Evolutionary conservation across 441 rosid species (phyloP).

Genomic region (Eruca vesicaria): DNA sequence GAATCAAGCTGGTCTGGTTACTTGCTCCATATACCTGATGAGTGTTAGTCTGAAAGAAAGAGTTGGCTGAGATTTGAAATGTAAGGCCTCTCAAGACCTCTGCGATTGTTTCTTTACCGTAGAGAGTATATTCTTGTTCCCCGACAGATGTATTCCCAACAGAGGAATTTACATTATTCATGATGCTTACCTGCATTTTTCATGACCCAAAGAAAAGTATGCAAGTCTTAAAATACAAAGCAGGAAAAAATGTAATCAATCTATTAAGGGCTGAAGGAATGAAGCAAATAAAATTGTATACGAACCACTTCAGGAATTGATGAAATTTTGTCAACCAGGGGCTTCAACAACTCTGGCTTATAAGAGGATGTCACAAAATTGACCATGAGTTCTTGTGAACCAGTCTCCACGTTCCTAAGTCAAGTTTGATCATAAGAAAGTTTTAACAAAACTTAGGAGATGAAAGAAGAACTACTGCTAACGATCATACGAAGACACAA

Average conservation of each 20-base stretch:
- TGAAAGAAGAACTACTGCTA: not conserved
- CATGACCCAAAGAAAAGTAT: slow-evolving; percentile 10
- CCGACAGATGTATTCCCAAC: slow-evolving; percentile 90
- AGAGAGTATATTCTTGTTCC: slow-evolving; percentile 77
- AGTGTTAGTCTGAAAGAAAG: slow-evolving; percentile 94
- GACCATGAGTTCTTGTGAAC: slow-evolving; percentile 81
- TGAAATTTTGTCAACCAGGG: slow-evolving; percentile 70
- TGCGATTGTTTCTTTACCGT: slow-evolving; percentile 68
- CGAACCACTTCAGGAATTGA: slow-evolving; percentile 88
- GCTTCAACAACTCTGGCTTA: slow-evolving; percentile 82
- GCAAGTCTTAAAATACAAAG: not conserved
- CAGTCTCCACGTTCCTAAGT: slow-evolving; percentile 63
- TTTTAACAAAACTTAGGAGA: not conserved
- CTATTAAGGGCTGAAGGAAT: not conserved
- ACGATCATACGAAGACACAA: not conserved
- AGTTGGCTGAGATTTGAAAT: slow-evolving; percentile 94
- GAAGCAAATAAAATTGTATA: slow-evolving; percentile 11
- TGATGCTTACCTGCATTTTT: slow-evolving; percentile 63
- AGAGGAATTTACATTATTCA: slow-evolving; percentile 89
- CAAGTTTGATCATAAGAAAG: slow-evolving; percentile 2
- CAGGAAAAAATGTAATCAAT: not conserved
- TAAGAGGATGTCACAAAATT: slow-evolving; percentile 89
- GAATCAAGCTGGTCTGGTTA: not conserved
- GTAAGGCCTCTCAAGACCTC: slow-evolving; percentile 82
- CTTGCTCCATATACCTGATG: slow-evolving; percentile 52